Conservation (phyloP, 805 yeast species). For the Saccharomycopsis synnaedendra region DNA sequence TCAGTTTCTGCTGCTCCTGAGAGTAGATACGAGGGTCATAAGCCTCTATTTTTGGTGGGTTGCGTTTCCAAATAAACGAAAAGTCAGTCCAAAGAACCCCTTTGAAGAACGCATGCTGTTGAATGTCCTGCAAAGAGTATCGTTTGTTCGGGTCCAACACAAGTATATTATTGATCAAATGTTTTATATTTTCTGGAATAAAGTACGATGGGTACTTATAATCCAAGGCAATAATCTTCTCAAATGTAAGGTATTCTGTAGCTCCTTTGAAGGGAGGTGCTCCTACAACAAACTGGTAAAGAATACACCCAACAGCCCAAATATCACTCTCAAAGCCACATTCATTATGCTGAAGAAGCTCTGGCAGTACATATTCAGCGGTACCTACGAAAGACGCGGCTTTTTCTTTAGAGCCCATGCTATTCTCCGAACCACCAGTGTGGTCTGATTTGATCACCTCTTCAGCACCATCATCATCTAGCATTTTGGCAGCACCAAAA, state of each 20-base stretch:
- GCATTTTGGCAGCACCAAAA: constrained; percentile 92
- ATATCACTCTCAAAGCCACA: constrained; percentile 79
- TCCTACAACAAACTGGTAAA: constrained; percentile 76
- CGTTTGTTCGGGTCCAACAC: constrained; percentile 64
- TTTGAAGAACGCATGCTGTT: constrained; percentile 62
- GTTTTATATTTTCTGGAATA: constrained; percentile 50
- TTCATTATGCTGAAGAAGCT: constrained; percentile 60
- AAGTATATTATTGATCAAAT: constrained; percentile 54
- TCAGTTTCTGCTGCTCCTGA: not conserved
- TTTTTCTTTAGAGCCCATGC: constrained; percentile 14
- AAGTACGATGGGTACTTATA: constrained; percentile 60
- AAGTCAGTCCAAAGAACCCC: constrained; percentile 56
- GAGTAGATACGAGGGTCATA: constrained; percentile 34
- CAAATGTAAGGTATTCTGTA: constrained; percentile 80
- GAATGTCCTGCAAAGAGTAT: constrained; percentile 42
- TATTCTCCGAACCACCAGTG: not conserved
- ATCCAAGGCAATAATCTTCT: constrained; percentile 69
- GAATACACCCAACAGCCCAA: constrained; percentile 92
- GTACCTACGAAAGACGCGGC: constrained; percentile 91
- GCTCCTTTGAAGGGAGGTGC: constrained; percentile 82
- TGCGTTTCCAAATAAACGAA: constrained; percentile 54
- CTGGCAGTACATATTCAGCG: constrained; percentile 95
- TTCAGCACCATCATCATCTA: constrained; percentile 26
- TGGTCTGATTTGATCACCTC: constrained; percentile 22
- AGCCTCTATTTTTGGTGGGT: constrained; percentile 60